Evolutionary conservation across 2,329 filamentous ascomycete species (phyloP), one percentile per base, ranked within the genome.

Genomic region (Metarhizium anisopliae): DNA sequence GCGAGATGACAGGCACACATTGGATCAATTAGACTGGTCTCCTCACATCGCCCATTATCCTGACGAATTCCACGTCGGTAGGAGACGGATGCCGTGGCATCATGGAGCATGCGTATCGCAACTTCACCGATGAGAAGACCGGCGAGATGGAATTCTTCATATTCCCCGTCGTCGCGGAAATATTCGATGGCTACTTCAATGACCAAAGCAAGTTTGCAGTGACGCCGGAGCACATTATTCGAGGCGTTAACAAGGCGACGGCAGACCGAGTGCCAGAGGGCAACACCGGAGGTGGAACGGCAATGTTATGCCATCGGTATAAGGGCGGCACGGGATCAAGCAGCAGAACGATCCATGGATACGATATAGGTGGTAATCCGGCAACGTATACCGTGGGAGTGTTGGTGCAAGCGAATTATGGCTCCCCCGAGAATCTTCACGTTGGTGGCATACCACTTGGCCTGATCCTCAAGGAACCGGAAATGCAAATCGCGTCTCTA

Each of bases 341-440:
- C 60, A 83, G 77, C 51, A 76, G 85, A 20, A 60, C 82, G 8
- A 75, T 87, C n/a, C 67, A 70, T 2, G 78, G 78, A 0, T 60
- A 72, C 29, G 73, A 73, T 50, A 56, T 52, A 11, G 58, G 62
- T 4, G 67, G 65, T 1, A 65, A 62, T 3, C 60, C 64, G 6
- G 74, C 68, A 54, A 68, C 70, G 3, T 87, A 82, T 61, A 84
- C 79, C 0, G 73, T 88, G n/a, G 85, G 74, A 0, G 83, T 79
- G 1, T 71, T 89, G 10, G 81, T 84, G 3, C 84, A 87, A 66
- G 77, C 80, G 50, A 88, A 88, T 64, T 87, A 86, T 63, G 85
- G 85, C 11, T 70, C 73, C 38, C 73, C 74, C 57, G 68, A 75
- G 43, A 77, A 83, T 60, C 74, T 88, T 54, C 74, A 75, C 43